Percentiles rank a stretch among this genome's conserved stretches.
phyloP scores from a whole-genome alignment of 1,284 basidiomycete genomes.

The Rhizoctonia solani region DNA sequence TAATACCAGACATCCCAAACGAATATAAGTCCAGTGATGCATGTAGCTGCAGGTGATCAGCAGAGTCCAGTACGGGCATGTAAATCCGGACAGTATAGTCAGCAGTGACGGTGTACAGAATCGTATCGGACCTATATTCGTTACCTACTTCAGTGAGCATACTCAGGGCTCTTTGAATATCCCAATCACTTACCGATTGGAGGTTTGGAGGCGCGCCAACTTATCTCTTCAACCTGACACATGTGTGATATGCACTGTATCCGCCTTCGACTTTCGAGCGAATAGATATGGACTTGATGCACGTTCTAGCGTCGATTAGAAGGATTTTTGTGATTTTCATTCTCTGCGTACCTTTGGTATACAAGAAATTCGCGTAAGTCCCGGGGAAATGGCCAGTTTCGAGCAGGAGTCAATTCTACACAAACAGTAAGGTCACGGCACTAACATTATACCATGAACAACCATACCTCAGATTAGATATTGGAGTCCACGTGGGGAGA shows the following conservation, averaged over 20 bases:
- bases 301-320: background rate
- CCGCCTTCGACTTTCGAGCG: slow-evolving; percentile 1
- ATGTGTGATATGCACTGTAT: slow-evolving; percentile 68
- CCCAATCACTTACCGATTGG: slow-evolving; percentile 60
- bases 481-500: slow-evolving; percentile 74
- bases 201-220: slow-evolving; percentile 68
- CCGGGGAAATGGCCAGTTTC: slow-evolving; percentile 12
- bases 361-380: slow-evolving; percentile 20
- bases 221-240: slow-evolving; percentile 43
- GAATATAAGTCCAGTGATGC: slow-evolving; percentile 69
- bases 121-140: slow-evolving; percentile 53
- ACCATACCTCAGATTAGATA: slow-evolving; percentile 67
- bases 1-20: slow-evolving; percentile 45
- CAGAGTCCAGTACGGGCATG: slow-evolving; percentile 83
- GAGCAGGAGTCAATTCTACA: background rate
- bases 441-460: background rate
- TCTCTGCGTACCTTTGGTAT: background rate
- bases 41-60: slow-evolving; percentile 82
- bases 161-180: background rate
- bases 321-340: background rate
- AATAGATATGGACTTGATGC: slow-evolving; percentile 1
- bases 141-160: slow-evolving; percentile 30
- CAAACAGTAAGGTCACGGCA: background rate
- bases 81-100: slow-evolving; percentile 82
- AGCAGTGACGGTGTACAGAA: slow-evolving; percentile 74